Conservation (phyloP, 192 early-diverging fungal species). For the Mortierella antarctica region DNA sequence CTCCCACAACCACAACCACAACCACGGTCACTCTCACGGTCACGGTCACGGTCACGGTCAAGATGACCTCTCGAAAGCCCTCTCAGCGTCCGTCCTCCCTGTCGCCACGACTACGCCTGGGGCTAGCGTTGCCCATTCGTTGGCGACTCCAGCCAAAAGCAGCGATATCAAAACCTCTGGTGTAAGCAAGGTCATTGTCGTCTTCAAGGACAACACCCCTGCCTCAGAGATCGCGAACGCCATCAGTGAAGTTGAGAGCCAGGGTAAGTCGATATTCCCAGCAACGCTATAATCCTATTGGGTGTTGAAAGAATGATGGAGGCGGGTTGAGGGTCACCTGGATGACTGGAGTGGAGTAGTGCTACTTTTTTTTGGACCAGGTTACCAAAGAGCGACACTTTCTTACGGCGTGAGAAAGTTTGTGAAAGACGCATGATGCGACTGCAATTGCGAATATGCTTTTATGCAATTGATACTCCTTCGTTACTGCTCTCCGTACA, state of each 20-base stretch:
- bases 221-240: conserved; percentile 31
- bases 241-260: conserved; percentile 10
- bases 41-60: background rate
- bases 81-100: conserved; percentile 17
- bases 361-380: background rate
- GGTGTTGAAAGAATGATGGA: background rate
- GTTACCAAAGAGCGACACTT: no score
- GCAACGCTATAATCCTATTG: background rate
- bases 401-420: background rate
- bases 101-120: conserved; percentile 2
- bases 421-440: background rate
- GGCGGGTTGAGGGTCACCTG: background rate
- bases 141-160: background rate
- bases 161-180: background rate
- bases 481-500: background rate
- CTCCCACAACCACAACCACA: background rate
- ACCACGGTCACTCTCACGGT: background rate
- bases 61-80: background rate
- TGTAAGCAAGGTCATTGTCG: conserved; percentile 55
- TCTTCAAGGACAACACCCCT: conserved; percentile 67
- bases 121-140: background rate
- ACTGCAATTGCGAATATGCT: background rate
- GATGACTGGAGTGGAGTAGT: background rate
- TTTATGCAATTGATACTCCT: background rate
- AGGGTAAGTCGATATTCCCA: conserved; percentile 20